Conservation (phyloP, 352 stramenopile species). For the Phytopythium cucurbitacearum region DNA sequence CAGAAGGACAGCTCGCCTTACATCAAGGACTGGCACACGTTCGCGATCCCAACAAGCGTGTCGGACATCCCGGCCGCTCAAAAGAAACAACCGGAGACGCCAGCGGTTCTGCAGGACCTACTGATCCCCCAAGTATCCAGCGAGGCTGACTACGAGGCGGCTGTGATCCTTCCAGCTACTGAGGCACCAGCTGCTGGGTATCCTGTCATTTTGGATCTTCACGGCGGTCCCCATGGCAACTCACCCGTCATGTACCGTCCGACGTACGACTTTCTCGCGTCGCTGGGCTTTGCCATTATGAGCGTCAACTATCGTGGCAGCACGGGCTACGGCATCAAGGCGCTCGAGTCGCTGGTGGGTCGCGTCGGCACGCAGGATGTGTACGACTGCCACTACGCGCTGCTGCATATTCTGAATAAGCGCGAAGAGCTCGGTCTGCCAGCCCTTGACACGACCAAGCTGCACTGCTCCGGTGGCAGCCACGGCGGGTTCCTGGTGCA, state of each 20-base stretch:
- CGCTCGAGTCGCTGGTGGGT: conserved; percentile 88
- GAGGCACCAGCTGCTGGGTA: conserved; percentile 30
- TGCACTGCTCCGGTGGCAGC: conserved; percentile 93
- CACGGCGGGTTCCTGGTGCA: conserved; percentile 94
- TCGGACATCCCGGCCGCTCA: conserved; percentile 32
- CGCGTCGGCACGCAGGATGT: conserved; percentile 92
- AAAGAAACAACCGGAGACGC: conserved; percentile 28
- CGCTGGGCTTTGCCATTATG: conserved; percentile 88
- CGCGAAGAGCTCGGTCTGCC: conserved; percentile 24
- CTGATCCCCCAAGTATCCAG: conserved; percentile 47
- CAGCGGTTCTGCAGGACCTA: conserved; percentile 30
- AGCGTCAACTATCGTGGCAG: conserved; percentile 96
- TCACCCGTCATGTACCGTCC: conserved; percentile 84
- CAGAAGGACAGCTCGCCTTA: conserved; percentile 20
- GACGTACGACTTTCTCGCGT: conserved; percentile 89
- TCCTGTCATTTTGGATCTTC: conserved; percentile 82
- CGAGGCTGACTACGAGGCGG: conserved; percentile 65
- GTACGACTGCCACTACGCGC: conserved; percentile 87
- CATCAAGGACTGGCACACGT: conserved; percentile 57
- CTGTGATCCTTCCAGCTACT: conserved; percentile 57
- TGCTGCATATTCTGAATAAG: conserved; percentile 67
- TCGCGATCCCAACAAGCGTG: conserved; percentile 45
- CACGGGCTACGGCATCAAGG: conserved; percentile 89
- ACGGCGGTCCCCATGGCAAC: conserved; percentile 92
- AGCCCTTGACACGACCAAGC: conserved; percentile 60